phyloP scores from a whole-genome alignment of 2,329 filamentous ascomycete genomes.

The Ascochyta lentis region DNA sequence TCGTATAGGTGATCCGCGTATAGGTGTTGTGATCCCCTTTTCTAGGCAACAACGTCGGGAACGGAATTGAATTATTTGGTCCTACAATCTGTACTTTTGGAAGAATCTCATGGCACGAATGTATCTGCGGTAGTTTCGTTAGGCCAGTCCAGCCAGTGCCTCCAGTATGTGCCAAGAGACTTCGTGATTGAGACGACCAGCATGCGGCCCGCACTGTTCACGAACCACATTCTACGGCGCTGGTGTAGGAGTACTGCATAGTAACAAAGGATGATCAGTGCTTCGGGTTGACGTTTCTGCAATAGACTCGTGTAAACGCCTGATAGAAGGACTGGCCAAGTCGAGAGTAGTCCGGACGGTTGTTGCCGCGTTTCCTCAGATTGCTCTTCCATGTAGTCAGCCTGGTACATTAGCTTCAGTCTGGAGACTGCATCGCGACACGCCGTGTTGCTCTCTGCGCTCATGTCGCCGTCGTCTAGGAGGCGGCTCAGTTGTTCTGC shows the following conservation, averaged over 20 bases:
- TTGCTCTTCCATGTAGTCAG: slow-evolving; percentile 2
- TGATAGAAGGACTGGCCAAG: slow-evolving; percentile 29
- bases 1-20: not conserved
- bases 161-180: slow-evolving; percentile 26
- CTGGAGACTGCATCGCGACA: slow-evolving; percentile 21
- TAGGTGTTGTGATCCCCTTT: not conserved
- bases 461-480: slow-evolving; percentile 19
- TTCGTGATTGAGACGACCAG: slow-evolving; percentile 24
- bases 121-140: slow-evolving; percentile 14
- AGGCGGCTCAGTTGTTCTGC: slow-evolving; percentile 13
- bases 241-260: slow-evolving; percentile 30
- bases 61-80: too few species aligned
- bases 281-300: slow-evolving; percentile 25
- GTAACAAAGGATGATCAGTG: slow-evolving; percentile 31
- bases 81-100: not conserved
- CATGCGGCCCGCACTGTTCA: slow-evolving; percentile 21
- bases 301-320: slow-evolving; percentile 25
- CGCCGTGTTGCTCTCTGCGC: slow-evolving; percentile 4
- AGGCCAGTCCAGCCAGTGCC: slow-evolving; percentile 31
- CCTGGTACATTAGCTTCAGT: slow-evolving; percentile 21
- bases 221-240: slow-evolving; percentile 24
- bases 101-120: not conserved
- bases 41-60: too few species aligned
- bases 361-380: not conserved
- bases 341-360: slow-evolving; percentile 20